phyloP scores from a whole-genome alignment of 1,284 basidiomycete species.

The Kalmanozyma brasiliensis region DNA sequence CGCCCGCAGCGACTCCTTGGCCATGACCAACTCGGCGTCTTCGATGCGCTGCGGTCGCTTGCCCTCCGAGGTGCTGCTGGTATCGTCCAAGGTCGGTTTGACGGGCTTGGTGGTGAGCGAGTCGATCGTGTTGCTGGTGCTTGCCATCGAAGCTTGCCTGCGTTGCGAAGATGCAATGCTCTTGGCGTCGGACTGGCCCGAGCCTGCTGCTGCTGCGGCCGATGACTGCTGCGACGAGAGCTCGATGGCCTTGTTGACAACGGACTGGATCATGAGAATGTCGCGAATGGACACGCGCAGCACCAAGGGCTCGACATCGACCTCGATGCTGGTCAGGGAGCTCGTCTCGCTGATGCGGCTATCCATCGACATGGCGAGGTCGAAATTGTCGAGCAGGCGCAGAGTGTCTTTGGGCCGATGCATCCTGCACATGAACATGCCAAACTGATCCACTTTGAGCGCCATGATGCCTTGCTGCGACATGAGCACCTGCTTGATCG shows the following conservation, averaged over 20 bases:
- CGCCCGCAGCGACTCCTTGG: slow-evolving; percentile 62
- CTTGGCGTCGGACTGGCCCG: slow-evolving; percentile 26
- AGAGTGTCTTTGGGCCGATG: slow-evolving; percentile 83
- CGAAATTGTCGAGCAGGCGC: slow-evolving; percentile 91
- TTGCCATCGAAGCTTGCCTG: slow-evolving; percentile 40
- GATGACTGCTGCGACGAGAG: slow-evolving; percentile 70
- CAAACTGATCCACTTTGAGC: slow-evolving; percentile 82
- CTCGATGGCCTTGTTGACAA: slow-evolving; percentile 87
- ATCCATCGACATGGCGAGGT: slow-evolving; percentile 87
- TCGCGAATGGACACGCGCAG: slow-evolving; percentile 93
- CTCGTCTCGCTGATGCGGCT: slow-evolving; percentile 79
- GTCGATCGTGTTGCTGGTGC: slow-evolving; percentile 39
- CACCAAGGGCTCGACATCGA: slow-evolving; percentile 81
- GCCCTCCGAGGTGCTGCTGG: slow-evolving; percentile 11
- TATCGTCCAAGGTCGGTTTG: slow-evolving; percentile 7
- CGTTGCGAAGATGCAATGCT: slow-evolving; percentile 42
- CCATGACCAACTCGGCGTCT: slow-evolving; percentile 61
- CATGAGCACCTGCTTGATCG: slow-evolving; percentile 85
- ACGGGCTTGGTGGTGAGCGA: slow-evolving; percentile 23
- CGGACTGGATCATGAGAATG: slow-evolving; percentile 87
- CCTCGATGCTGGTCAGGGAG: slow-evolving; percentile 84
- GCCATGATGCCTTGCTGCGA: slow-evolving; percentile 92
- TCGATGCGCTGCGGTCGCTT: slow-evolving; percentile 25
- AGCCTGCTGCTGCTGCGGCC: slow-evolving; percentile 7
- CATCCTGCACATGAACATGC: slow-evolving; percentile 93